Conservation (phyloP, 2,329 filamentous ascomycete species). For the Metarhizium robertsii region DNA sequence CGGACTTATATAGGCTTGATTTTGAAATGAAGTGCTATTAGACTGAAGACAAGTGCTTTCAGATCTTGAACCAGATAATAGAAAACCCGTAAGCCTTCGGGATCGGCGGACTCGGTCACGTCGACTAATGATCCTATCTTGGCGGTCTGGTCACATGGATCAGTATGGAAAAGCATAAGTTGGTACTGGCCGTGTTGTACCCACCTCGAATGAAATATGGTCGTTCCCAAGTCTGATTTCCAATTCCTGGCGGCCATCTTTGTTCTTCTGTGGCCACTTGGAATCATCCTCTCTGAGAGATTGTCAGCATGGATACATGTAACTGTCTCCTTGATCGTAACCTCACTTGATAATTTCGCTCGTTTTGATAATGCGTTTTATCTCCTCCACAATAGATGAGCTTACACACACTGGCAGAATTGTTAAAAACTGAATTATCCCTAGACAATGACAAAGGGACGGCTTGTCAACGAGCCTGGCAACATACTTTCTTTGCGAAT, state of each 20-base stretch:
- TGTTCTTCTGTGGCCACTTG: constrained; percentile 99
- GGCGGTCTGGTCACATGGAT: constrained; percentile 59
- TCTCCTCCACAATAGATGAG: constrained; percentile 80
- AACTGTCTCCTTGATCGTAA: not conserved
- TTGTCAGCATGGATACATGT: not conserved
- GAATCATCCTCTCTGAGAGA: constrained; percentile 78
- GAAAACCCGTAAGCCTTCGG: constrained; percentile 91
- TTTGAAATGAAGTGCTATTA: constrained; percentile 98
- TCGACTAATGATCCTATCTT: constrained; percentile 97
- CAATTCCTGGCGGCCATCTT: constrained; percentile 92
- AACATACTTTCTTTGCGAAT: constrained; percentile 97
- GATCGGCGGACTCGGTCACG: constrained; percentile 91
- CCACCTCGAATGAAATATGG: constrained; percentile 94
- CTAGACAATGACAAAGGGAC: not conserved
- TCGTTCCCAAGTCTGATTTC: constrained; percentile 91
- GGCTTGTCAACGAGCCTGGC: not conserved
- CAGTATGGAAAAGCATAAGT: not conserved
- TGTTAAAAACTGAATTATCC: not conserved
- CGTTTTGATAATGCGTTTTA: constrained; percentile 93
- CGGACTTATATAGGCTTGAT: constrained; percentile 60
- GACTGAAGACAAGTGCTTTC: constrained; percentile 90
- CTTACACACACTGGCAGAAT: constrained; percentile 77
- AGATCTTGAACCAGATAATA: constrained; percentile 98
- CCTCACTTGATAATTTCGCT: constrained; percentile 93
- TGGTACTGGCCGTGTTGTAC: constrained; percentile 12